Evolutionary conservation across 2,329 filamentous ascomycete genomes (phyloP).

Genomic region (Fusarium sp.): DNA sequence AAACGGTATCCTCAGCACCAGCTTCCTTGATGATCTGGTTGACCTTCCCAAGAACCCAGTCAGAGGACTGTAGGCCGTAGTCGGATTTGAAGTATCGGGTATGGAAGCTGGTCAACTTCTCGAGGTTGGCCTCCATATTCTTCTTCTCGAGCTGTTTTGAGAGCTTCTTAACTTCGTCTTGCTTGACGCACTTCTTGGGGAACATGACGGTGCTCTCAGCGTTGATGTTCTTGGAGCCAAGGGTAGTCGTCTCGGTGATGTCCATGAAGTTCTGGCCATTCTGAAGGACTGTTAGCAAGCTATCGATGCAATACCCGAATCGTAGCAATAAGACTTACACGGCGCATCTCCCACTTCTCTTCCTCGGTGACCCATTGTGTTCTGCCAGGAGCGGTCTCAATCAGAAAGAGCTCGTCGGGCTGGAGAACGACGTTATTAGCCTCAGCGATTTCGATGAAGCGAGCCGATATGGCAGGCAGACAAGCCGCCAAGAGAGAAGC

Average conservation of each 20-base stretch:
- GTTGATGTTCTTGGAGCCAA: conserved; percentile 60
- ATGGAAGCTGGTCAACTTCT: conserved; percentile 82
- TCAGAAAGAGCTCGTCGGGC: conserved; percentile 66
- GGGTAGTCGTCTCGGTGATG: conserved; percentile 79
- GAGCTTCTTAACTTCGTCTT: conserved; percentile 75
- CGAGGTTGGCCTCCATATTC: conserved; percentile 81
- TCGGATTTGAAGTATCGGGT: conserved; percentile 85
- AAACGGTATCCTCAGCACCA: conserved; percentile 76
- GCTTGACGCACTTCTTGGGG: conserved; percentile 73
- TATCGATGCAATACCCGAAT: no score
- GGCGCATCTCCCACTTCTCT: conserved; percentile 90
- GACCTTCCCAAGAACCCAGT: conserved; percentile 85
- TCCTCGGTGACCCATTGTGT: conserved; percentile 92
- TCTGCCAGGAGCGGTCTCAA: conserved; percentile 87
- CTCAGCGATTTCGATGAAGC: conserved; percentile 68
- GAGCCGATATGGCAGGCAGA: conserved; percentile 66
- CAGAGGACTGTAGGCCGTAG: conserved; percentile 84
- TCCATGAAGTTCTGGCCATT: conserved; percentile 93
- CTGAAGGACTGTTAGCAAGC: conserved; percentile 59
- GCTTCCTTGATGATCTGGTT: conserved; percentile 76
- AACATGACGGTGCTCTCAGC: conserved; percentile 63
- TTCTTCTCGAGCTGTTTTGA: conserved; percentile 77
- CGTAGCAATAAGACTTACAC: conserved; percentile 63
- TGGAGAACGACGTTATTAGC: conserved; percentile 64
- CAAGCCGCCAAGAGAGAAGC: conserved; percentile 67